Evolutionary conservation across 192 early-diverging fungal genomes (phyloP).

Genomic region (Kickxella alabastrina): DNA sequence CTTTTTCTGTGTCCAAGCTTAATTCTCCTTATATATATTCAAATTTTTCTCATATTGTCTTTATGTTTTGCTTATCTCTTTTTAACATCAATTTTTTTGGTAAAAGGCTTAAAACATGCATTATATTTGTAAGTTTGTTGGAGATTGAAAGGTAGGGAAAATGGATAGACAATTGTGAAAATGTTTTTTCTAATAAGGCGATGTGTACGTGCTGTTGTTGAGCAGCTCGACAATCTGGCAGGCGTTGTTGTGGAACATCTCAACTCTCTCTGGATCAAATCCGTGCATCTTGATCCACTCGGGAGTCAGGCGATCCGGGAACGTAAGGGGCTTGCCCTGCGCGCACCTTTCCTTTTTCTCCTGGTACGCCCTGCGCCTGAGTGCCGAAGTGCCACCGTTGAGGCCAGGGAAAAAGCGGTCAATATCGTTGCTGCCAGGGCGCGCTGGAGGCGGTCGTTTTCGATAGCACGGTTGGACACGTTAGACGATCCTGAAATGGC

Average conservation of each 20-base stretch:
- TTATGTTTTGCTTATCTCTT: neutral
- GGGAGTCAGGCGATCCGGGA: conserved; percentile 40
- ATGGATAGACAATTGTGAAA: neutral
- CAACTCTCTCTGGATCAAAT: conserved; percentile 35
- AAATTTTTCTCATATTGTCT: neutral
- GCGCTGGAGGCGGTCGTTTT: conserved; percentile 24
- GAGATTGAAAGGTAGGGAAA: too few relatives aligned
- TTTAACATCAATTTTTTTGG: too few relatives aligned
- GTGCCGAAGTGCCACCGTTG: neutral
- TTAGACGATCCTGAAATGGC: conserved; percentile 30
- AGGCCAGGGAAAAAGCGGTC: conserved; percentile 44
- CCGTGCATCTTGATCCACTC: conserved; percentile 48
- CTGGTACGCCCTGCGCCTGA: conserved; percentile 25
- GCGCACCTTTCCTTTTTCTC: conserved; percentile 11
- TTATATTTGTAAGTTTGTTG: too few relatives aligned
- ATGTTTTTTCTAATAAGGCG: conserved; percentile 47
- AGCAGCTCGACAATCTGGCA: conserved; percentile 43
- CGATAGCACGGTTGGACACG: conserved; percentile 19
- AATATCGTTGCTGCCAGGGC: conserved; percentile 24
- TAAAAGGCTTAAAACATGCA: too few relatives aligned
- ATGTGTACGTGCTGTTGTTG: conserved; percentile 49
- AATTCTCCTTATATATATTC: neutral
- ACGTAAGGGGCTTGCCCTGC: conserved; percentile 29
- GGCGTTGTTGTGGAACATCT: conserved; percentile 34
- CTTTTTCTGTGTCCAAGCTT: too few relatives aligned